phyloP scores from a whole-genome alignment of 768 basidiomycete genomes.

The Neoboletus subvelutipes region DNA sequence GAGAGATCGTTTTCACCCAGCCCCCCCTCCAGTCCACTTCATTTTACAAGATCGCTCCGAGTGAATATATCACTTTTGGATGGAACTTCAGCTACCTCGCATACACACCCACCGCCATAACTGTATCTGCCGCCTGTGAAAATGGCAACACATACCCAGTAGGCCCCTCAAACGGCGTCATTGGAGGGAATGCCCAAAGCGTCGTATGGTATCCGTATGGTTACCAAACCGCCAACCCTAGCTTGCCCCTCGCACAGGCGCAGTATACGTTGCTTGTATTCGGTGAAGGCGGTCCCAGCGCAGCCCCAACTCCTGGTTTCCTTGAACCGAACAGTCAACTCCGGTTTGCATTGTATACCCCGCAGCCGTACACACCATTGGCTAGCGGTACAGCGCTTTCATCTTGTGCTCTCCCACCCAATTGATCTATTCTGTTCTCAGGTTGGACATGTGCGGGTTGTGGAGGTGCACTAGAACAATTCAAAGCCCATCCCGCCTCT shows the following conservation, averaged over 20 bases:
- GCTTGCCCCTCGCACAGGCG: conserved; percentile 57
- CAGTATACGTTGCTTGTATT: conserved; percentile 60
- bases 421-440: conserved; percentile 2
- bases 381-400: conserved; percentile 35
- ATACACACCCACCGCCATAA: conserved; percentile 51
- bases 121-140: conserved; percentile 62
- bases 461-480: conserved; percentile 31
- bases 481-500: conserved; percentile 32
- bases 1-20: conserved; percentile 52
- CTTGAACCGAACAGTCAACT: conserved; percentile 54
- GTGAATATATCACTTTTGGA: conserved; percentile 62
- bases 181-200: conserved; percentile 50
- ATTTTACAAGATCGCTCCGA: conserved; percentile 63
- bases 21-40: conserved; percentile 59
- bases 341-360: conserved; percentile 63
- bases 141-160: conserved; percentile 71
- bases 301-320: conserved; percentile 47
- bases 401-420: background rate
- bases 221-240: conserved; percentile 49
- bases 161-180: conserved; percentile 53
- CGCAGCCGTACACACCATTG: conserved; percentile 55
- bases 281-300: conserved; percentile 54
- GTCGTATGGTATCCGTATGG: conserved; percentile 62
- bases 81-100: conserved; percentile 69
- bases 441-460: conserved; percentile 33